Percentiles rank a stretch among this genome's conserved stretches.
Conservation (phyloP, 176 grass and related monocot species). For the Triticum monococcum region DNA sequence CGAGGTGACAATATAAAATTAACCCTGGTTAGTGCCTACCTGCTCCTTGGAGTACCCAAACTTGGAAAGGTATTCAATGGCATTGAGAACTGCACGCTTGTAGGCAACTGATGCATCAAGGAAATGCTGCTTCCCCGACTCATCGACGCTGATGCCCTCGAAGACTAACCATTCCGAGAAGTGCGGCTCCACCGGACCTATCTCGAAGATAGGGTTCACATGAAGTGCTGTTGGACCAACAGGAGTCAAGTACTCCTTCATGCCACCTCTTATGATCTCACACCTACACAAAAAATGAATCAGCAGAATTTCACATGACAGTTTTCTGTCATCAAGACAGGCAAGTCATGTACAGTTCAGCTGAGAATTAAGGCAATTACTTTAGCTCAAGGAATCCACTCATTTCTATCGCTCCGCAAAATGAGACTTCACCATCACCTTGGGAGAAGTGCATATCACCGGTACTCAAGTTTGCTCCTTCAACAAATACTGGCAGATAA, state of each 20-base stretch:
- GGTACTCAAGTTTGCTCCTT: constrained; percentile 87
- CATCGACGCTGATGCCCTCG: constrained; percentile 92
- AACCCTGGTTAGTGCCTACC: constrained; percentile 34
- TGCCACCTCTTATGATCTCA: constrained; percentile 90
- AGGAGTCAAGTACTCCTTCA: constrained; percentile 81
- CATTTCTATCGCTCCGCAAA: constrained; percentile 96
- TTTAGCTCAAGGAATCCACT: constrained; percentile 96
- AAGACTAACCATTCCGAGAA: constrained; percentile 99
- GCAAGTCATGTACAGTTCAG: not conserved
- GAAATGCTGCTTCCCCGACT: constrained; percentile 81
- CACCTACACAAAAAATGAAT: constrained; percentile 51
- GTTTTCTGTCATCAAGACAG: not conserved
- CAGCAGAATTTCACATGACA: not conserved
- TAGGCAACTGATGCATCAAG: constrained; percentile 87
- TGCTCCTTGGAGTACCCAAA: constrained; percentile 96
- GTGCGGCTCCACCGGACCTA: constrained; percentile 78
- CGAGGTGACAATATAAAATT: not conserved
- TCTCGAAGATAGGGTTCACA: constrained; percentile 93
- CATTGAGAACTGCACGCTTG: constrained; percentile 87
- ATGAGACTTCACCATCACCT: constrained; percentile 86
- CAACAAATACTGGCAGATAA: constrained; percentile 92
- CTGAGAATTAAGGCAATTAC: constrained; percentile 40
- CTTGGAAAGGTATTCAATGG: constrained; percentile 77
- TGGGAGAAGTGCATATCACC: constrained; percentile 98
- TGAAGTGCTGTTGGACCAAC: constrained; percentile 88